Evolutionary conservation across 1,284 basidiomycete species (phyloP).

Genomic region (Apiotrichum laibachii): DNA sequence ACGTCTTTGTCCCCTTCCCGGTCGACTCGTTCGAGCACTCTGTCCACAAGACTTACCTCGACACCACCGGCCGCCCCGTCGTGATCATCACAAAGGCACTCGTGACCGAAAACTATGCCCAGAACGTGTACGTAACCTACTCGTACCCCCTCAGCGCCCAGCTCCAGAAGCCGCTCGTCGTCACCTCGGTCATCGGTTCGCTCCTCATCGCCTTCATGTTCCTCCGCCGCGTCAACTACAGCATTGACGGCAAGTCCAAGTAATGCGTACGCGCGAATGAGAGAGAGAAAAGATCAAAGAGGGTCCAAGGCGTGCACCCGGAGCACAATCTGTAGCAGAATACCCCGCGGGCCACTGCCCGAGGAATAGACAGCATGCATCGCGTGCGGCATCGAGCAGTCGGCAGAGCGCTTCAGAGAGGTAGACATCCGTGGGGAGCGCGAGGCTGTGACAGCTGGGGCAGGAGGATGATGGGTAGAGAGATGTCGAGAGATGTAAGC

Average conservation of each 20-base stretch:
- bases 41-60: slow-evolving; percentile 82
- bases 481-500: too few relatives aligned
- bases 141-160: slow-evolving; percentile 70
- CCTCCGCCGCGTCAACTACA: slow-evolving; percentile 46
- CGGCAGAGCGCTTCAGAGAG: too few relatives aligned
- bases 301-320: not conserved
- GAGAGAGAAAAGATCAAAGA: slow-evolving; percentile 1
- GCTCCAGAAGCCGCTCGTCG: slow-evolving; percentile 74
- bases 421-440: not conserved
- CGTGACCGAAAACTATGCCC: slow-evolving; percentile 73
- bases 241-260: slow-evolving; percentile 32
- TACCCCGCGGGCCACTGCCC: slow-evolving; percentile 2
- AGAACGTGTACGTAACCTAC: slow-evolving; percentile 62
- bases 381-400: slow-evolving; percentile 1
- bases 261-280: not conserved
- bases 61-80: slow-evolving; percentile 83
- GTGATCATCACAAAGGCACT: slow-evolving; percentile 70
- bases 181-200: slow-evolving; percentile 38
- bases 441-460: not conserved
- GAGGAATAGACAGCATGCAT: slow-evolving; percentile 11
- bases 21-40: slow-evolving; percentile 62
- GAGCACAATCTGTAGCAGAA: slow-evolving; percentile 6
- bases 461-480: not conserved
- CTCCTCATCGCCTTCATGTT: slow-evolving; percentile 45
- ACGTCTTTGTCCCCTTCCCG: slow-evolving; percentile 73